A percentile compares a stretch with the other conserved stretches of the same genome.
These are phyloP conservation scores for Xylariales sp. DNA, from an alignment of 2,329 filamentous ascomycete species.

Conservation along the genomic window DNA sequence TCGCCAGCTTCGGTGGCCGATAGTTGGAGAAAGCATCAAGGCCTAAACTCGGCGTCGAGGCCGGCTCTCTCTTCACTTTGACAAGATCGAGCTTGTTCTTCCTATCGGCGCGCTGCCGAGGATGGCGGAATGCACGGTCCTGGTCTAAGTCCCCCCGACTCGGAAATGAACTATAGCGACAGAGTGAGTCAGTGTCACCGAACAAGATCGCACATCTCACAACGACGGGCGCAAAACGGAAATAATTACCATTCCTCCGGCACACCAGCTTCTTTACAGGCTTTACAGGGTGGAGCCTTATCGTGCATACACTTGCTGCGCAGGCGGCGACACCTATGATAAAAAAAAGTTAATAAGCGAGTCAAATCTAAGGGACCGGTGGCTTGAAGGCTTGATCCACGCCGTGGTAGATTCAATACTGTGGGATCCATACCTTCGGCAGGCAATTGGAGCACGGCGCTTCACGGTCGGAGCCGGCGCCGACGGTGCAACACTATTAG, in stretches of 20 bases:
- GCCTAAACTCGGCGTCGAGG: conserved; percentile 38
- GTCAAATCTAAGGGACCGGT: background rate
- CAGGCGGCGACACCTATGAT: conserved; percentile 64
- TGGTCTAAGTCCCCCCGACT: conserved; percentile 64
- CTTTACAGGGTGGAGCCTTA: conserved; percentile 62
- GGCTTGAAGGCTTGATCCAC: conserved; percentile 13
- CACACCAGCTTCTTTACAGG: conserved; percentile 63
- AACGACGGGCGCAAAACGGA: background rate
- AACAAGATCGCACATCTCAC: background rate
- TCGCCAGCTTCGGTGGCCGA: conserved; percentile 52
- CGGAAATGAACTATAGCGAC: conserved; percentile 59
- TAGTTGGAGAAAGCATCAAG: conserved; percentile 46
- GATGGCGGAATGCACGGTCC: conserved; percentile 68
- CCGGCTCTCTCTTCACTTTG: conserved; percentile 47
- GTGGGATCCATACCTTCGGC: conserved; percentile 58
- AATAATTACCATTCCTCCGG: conserved; percentile 61
- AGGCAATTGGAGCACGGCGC: conserved; percentile 64
- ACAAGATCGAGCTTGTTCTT: conserved; percentile 49
- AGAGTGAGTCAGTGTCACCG: conserved; percentile 26
- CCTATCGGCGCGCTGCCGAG: conserved; percentile 62
- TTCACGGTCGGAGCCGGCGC: conserved; percentile 53
- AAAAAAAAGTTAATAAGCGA: conserved; percentile 17
- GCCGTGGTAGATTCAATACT: conserved; percentile 27
- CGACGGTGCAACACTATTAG: conserved; percentile 22
- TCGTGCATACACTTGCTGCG: conserved; percentile 67